phyloP scores from a whole-genome alignment of 106 monocot species.

The Chionographis japonica region DNA sequence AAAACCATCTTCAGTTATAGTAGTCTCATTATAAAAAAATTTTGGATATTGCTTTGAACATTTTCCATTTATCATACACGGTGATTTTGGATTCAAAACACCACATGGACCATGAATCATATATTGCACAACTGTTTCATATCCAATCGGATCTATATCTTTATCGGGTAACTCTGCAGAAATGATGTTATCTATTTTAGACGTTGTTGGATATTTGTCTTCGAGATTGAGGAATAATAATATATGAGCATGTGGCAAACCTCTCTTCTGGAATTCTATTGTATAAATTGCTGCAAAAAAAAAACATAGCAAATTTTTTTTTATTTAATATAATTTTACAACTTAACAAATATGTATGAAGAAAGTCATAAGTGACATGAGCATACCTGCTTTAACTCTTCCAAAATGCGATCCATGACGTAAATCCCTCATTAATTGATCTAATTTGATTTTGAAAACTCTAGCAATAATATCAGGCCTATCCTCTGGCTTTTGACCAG shows the following conservation, averaged over 20 bases:
- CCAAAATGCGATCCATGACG: slow-evolving; percentile 13
- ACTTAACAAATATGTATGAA: background rate
- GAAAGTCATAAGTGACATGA: background rate
- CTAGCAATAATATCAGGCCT: slow-evolving; percentile 9
- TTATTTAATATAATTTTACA: background rate
- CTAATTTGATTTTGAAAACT: slow-evolving; percentile 22
- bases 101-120: slow-evolving; percentile 26
- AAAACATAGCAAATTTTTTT: background rate
- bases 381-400: background rate
- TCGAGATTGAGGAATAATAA: background rate
- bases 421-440: slow-evolving; percentile 9
- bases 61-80: slow-evolving; percentile 15
- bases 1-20: slow-evolving; percentile 5
- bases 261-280: slow-evolving; percentile 23
- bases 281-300: background rate
- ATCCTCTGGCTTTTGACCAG: slow-evolving; percentile 5
- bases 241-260: slow-evolving; percentile 20
- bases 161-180: slow-evolving; percentile 20
- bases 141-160: background rate
- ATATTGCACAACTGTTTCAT: background rate
- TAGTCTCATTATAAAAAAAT: background rate
- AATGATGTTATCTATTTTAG: slow-evolving; percentile 6
- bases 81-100: background rate
- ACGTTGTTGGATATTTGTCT: background rate
- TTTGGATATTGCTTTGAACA: slow-evolving; percentile 26